Percentiles rank a stretch among this genome's conserved stretches.
Conservation (phyloP, 306 rosid genomes). For the Pachyrhizus erosus region DNA sequence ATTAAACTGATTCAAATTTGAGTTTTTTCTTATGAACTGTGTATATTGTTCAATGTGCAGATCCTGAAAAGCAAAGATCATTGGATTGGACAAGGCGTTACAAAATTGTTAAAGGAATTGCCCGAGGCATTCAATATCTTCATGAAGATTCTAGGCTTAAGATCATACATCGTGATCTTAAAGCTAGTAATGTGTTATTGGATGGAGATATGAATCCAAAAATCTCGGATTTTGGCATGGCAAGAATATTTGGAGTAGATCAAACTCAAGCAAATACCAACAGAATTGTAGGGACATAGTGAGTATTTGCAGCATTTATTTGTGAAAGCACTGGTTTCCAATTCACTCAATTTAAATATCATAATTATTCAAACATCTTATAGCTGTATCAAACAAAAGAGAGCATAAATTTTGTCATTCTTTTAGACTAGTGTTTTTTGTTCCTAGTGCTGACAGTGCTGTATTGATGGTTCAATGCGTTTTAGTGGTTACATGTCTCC, state of each 20-base stretch:
- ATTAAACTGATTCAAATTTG: neutral
- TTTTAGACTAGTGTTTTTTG: neutral
- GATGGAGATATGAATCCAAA: slow-evolving; percentile 61
- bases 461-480: slow-evolving; percentile 3
- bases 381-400: neutral
- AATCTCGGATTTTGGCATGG: slow-evolving; percentile 68
- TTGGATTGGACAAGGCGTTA: slow-evolving; percentile 54
- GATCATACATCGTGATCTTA: slow-evolving; percentile 66
- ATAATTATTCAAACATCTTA: slow-evolving; percentile 15
- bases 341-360: neutral
- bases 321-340: slow-evolving; percentile 1
- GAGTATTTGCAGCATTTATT: slow-evolving; percentile 34
- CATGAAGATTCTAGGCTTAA: slow-evolving; percentile 62
- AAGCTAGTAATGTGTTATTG: slow-evolving; percentile 61
- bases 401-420: neutral
- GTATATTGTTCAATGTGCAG: slow-evolving; percentile 31
- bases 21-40: neutral
- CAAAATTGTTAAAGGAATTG: slow-evolving; percentile 53
- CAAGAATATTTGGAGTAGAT: slow-evolving; percentile 48
- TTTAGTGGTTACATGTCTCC: slow-evolving; percentile 49
- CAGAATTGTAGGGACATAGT: slow-evolving; percentile 60
- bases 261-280: slow-evolving; percentile 50
- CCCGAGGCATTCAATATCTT: slow-evolving; percentile 61
- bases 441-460: neutral
- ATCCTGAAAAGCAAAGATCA: slow-evolving; percentile 33